Conservation (phyloP, 1,139 yeast genomes). For the Scheffersomyces illinoinensis region DNA sequence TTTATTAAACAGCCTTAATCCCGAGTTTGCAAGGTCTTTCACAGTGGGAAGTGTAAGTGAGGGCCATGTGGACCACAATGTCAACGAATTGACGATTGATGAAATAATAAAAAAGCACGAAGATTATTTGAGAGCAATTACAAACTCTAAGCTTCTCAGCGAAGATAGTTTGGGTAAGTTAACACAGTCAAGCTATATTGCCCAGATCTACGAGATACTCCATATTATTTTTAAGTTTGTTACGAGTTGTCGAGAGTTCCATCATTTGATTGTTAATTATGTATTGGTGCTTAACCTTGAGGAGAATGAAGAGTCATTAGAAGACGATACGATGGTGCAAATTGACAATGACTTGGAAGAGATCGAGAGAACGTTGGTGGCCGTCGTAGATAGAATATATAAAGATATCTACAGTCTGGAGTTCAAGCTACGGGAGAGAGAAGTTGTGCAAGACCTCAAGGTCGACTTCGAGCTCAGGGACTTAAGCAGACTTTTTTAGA, state of each 20-base stretch:
- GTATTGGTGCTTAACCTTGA: constrained; percentile 23
- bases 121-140: constrained; percentile 36
- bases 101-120: constrained; percentile 46
- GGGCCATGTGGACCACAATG: constrained; percentile 11
- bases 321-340: constrained; percentile 7
- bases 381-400: constrained; percentile 26
- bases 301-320: constrained; percentile 14
- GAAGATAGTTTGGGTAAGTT: constrained; percentile 36
- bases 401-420: constrained; percentile 23
- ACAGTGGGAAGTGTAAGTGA: constrained; percentile 9
- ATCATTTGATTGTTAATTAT: constrained; percentile 30
- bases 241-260: constrained; percentile 47
- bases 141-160: constrained; percentile 41
- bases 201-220: constrained; percentile 47
- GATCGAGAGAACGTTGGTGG: constrained; percentile 26
- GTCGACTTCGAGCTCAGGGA: constrained; percentile 31
- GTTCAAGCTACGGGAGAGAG: constrained; percentile 19
- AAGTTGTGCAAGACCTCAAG: constrained; percentile 29
- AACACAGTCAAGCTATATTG: constrained; percentile 42
- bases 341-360: constrained; percentile 25
- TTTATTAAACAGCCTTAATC: constrained; percentile 12
- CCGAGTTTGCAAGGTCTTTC: constrained; percentile 9
- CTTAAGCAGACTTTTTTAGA: constrained; percentile 15
- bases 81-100: constrained; percentile 42
- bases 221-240: constrained; percentile 45